These are phyloP conservation scores for Lachnellula suecica DNA, from an alignment of 2,329 filamentous ascomycete genomes.

Conservation along the genomic window DNA sequence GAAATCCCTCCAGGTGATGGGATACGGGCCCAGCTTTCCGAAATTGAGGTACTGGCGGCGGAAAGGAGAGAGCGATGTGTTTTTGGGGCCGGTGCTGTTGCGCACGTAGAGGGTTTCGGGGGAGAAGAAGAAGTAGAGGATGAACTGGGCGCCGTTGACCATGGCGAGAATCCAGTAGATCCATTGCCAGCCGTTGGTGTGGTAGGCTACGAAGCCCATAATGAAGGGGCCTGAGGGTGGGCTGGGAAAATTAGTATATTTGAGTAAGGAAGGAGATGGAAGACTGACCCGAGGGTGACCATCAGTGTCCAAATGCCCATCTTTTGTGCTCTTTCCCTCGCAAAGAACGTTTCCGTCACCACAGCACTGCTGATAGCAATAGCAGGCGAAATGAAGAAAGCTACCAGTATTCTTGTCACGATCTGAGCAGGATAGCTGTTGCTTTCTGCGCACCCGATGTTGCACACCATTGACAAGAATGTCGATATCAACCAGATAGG, in stretches of 20 bases:
- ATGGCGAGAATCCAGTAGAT: slow-evolving; percentile 49
- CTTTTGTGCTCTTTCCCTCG: slow-evolving; percentile 48
- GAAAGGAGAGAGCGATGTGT: slow-evolving; percentile 23
- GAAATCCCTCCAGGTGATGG: slow-evolving; percentile 8
- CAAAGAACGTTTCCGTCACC: slow-evolving; percentile 56
- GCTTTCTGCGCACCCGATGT: slow-evolving; percentile 50
- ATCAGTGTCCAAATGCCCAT: slow-evolving; percentile 52
- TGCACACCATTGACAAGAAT: slow-evolving; percentile 44
- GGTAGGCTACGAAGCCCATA: slow-evolving; percentile 43
- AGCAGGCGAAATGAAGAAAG: slow-evolving; percentile 55
- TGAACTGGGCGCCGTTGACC: slow-evolving; percentile 39
- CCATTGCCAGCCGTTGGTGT: slow-evolving; percentile 48
- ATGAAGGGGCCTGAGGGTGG: slow-evolving; percentile 28
- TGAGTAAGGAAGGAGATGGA: not conserved
- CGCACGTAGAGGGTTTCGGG: slow-evolving; percentile 52
- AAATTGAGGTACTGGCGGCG: slow-evolving; percentile 34
- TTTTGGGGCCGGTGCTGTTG: slow-evolving; percentile 12
- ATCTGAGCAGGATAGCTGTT: slow-evolving; percentile 46
- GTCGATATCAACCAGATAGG: slow-evolving; percentile 51
- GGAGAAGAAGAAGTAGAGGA: slow-evolving; percentile 46
- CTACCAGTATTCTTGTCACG: slow-evolving; percentile 45
- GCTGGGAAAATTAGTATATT: slow-evolving; percentile 2
- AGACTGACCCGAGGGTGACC: slow-evolving; percentile 23
- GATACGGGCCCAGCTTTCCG: slow-evolving; percentile 34
- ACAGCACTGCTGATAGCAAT: slow-evolving; percentile 53